Base-by-base conservation (phyloP, 2,329 filamentous ascomycete species). In the Trichoderma breve region DNA sequence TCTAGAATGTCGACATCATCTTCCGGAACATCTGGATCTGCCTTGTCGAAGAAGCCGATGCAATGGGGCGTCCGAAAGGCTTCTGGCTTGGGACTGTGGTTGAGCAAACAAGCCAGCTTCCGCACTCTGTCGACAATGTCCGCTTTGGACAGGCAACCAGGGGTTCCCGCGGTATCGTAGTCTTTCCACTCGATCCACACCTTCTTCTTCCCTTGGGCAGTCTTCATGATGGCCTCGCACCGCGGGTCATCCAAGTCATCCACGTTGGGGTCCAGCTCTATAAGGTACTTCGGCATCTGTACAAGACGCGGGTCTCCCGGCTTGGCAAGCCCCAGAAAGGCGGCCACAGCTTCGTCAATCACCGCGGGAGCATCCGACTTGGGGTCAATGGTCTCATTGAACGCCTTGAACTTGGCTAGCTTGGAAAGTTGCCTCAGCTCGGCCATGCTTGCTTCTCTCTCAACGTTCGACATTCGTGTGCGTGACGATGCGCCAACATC, bases 171-270 rank as follows among this genome's bases (percentile, higher is more conserved):
- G 5, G 72, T 74, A 51, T 82, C 82, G 72, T 86, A 86, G 70
- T 85, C 83, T 75, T 86, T 86, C 85, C 84, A 86, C 73, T 86
- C 85, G 8, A 86, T 80, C 85, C 84, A 86, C 0, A 86, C 82
- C 36, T 78, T 81, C 66, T 81, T 82, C 62, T 73, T 77, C 6
- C 80, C 82, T n/a, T 78, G 75, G 4, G 79, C 74, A 4, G 80
- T 77, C 43, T 76, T 79, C 72, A 85, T 79, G 21, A 77, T 57
- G 3, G 83, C 84, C 61, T 85, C 83, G 60, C 82, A 84, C 26
- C 84, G 78, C 2, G 80, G 76, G 3, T 77, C 74, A 24, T 82
- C 82, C 21, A 75, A 76, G 11, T 80, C 78, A 63, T 82, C 81
- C 5, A 75, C 76, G 0, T 76, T 77, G 0, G 77, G 74, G 39